Base-by-base conservation (phyloP, 331 rosid species). In the Rosa hybrid region DNA sequence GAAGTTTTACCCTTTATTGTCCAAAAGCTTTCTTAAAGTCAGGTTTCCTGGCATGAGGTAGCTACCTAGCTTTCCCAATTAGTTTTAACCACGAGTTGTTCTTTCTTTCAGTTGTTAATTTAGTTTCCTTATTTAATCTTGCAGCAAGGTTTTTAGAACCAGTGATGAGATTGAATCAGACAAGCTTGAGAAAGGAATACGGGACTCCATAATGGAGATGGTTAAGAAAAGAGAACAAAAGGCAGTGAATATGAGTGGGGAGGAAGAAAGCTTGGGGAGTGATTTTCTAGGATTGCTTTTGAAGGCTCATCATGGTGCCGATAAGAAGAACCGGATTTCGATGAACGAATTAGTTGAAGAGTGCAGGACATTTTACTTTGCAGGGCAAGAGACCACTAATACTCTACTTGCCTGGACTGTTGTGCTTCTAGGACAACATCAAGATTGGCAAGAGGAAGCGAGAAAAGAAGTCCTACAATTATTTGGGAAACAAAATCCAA, bases 31-130 rank as follows among this genome's bases (percentile, higher is more conserved):
- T n/a, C 38, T 42, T 53, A 62, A 25, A 18, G 20, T 48, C 27
- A 49, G 73, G 41, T 42, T 80, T 72, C 83, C 83, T 8, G 68
- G 53, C 8, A 46, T 80, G 74, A 80, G 51, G 83, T 79, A 48
- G 65, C 44, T 4, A 34, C 39, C 49, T 34, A 34, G 39, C 4
- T 34, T 34, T 34, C 39, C 4, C 3, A 34, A 34, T 34, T 34
- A 34, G 39, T 34, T 34, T 34, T 34, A 34, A 34, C 39, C 39
- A 34, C 4, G 39, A 34, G 39, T 34, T 34, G 39, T 34, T 34
- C 39, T 6, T 42, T 42, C 45, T 42, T 0, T 34, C 3, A 34
- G 4, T 34, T 34, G 39, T 34, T 34, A 34, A 3, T 34, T 34
- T 34, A 34, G 4, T 34, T n/a, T n/a, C n/a, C n/a, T n/a, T n/a